phyloP scores from a whole-genome alignment of 2,329 filamentous ascomycete species.

The Drechslera avenae region DNA sequence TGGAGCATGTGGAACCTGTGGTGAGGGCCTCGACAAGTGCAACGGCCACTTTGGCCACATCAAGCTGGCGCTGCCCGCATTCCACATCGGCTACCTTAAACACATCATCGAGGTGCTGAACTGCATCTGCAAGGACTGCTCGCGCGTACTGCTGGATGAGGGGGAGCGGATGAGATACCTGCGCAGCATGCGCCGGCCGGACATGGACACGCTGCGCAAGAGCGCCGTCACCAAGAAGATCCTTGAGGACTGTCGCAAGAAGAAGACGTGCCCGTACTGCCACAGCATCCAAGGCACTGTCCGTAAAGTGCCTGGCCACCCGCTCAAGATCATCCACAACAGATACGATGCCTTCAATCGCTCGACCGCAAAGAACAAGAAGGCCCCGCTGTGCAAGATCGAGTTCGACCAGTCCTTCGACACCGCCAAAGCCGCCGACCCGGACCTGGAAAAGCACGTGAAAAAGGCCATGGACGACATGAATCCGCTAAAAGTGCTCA shows the following conservation, averaged over 20 bases:
- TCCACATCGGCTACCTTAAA: conserved; percentile 95
- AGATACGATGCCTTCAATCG: conserved; percentile 88
- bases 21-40: conserved; percentile 79
- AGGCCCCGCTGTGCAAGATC: conserved; percentile 78
- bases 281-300: conserved; percentile 85
- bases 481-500: conserved; percentile 85
- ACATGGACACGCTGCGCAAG: conserved; percentile 84
- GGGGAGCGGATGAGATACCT: conserved; percentile 76
- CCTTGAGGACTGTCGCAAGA: conserved; percentile 87
- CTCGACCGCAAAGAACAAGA: conserved; percentile 84
- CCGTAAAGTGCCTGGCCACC: conserved; percentile 77
- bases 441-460: conserved; percentile 86
- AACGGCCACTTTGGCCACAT: conserved; percentile 97
- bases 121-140: conserved; percentile 94
- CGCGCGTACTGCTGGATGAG: conserved; percentile 80
- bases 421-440: conserved; percentile 75
- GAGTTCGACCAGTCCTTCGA: conserved; percentile 85
- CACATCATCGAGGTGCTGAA: conserved; percentile 91
- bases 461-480: conserved; percentile 94
- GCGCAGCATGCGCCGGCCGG: conserved; percentile 78
- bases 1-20: conserved; percentile 80
- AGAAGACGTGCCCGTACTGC: conserved; percentile 80
- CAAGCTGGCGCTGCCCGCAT: conserved; percentile 85
- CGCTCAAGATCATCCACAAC: conserved; percentile 94
- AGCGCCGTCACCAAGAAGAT: conserved; percentile 86